Base-by-base conservation (phyloP, 2,329 filamentous ascomycete genomes). In the Fusarium neocosmosporiellum region DNA sequence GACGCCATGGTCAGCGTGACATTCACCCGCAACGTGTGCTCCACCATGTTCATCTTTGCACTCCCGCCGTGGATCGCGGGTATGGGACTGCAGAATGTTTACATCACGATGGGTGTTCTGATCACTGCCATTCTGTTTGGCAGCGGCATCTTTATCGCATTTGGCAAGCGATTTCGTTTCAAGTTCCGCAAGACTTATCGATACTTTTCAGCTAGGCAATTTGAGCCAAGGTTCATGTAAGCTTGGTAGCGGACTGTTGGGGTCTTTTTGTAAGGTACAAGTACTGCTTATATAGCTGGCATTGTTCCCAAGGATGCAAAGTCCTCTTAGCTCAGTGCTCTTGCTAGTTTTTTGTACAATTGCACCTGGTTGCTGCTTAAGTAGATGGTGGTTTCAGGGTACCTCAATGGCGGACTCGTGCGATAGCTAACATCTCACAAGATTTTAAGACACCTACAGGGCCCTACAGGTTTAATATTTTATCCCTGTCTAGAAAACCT, bases 1-100 rank as follows among this genome's bases (percentile, higher is more conserved):
- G 63, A 66, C 13, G 63, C 63, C 3, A 41, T 66, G 46, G 63
- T 66, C 14, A 48, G 43, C 7, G 57, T 66, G 11, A 66, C 63
- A 5, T 54, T 66, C 24, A 33, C 33, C 13, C 57, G 63, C 9
- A 66, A 66, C 46, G 36, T 46, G 10, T 61, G 14, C 43, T 37
- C 29, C 1, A 66, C 63, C 0, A 31, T 55, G 24, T 66, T 66
- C 27, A 43, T 66, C 57, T 66, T 66, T 34, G 63, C 63, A 2
- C 54, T 65, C 18, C 39, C 63, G 4, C 31, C 63, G 7, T 65
- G 63, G 63, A 65, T 65, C 37, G 41, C 22, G 2, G 24, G 24
- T 13, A 43, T 37, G 7, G 63, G 63, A 0, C 18, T 65, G 7
- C 33, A 37, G 11, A 60, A 50, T 57, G 63, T 65, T 5, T 65